A percentile compares a stretch with the other conserved stretches of the same genome.
These are phyloP conservation scores for Trichosanthes truncata DNA, from an alignment of 306 rosid species.

Conservation along the genomic window DNA sequence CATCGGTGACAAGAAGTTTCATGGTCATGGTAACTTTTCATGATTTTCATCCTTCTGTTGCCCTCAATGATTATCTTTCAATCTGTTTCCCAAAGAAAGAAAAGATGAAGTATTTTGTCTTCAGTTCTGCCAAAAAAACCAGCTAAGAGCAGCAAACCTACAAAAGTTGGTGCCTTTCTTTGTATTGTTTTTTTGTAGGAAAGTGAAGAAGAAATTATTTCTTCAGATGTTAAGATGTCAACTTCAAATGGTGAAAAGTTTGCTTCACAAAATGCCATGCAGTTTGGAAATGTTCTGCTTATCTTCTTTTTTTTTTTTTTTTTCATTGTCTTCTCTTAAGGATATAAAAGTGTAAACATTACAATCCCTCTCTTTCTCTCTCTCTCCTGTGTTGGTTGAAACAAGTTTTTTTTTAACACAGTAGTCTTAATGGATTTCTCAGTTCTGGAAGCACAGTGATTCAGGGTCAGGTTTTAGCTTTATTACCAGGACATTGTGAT, in stretches of 20 bases:
- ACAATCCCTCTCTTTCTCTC: neutral
- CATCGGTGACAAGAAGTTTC: neutral
- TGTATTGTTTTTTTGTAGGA: constrained; percentile 1
- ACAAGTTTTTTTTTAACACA: neutral
- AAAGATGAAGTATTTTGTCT: constrained; percentile 3
- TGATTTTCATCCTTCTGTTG: neutral
- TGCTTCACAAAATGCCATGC: constrained; percentile 3
- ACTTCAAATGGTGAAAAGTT: neutral
- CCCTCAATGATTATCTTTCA: neutral
- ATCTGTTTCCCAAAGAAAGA: neutral
- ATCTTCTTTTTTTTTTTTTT: neutral
- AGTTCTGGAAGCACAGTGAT: neutral
- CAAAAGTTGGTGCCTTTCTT: neutral
- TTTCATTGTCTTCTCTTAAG: neutral
- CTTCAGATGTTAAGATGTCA: neutral
- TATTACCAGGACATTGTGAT: neutral
- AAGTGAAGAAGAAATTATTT: neutral
- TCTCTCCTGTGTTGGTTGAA: neutral
- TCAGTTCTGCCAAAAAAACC: neutral
- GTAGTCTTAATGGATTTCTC: neutral
- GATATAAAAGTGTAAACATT: neutral
- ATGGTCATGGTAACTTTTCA: neutral
- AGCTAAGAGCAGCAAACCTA: neutral
- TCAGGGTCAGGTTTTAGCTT: neutral
- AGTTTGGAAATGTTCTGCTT: neutral